These are phyloP conservation scores for Gamarada debralockiae DNA, from an alignment of 495 filamentous ascomycete genomes.

Conservation along the genomic window DNA sequence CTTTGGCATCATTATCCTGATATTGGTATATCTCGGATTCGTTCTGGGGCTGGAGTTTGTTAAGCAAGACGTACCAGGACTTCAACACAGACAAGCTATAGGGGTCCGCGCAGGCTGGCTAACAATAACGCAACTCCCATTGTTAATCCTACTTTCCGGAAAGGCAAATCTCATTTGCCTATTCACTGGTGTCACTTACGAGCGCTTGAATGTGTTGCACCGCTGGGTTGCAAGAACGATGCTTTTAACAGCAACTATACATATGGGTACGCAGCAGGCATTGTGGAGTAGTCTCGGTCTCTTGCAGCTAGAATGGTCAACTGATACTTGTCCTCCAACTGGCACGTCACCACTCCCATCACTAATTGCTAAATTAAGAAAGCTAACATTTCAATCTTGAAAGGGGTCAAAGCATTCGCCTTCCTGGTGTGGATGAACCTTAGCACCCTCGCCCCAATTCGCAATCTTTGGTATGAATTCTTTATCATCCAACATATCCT, in stretches of 20 bases:
- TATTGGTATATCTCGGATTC: conserved; percentile 6
- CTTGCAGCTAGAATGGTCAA: too few relatives aligned
- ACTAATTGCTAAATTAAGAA: conserved; percentile 56
- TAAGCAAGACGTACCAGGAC: not conserved
- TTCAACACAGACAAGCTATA: conserved; percentile 2
- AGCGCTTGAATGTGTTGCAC: conserved; percentile 78
- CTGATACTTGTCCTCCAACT: conserved; percentile 33
- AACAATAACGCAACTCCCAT: conserved; percentile 68
- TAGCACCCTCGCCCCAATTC: conserved; percentile 63
- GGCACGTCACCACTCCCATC: conserved; percentile 61
- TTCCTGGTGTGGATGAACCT: conserved; percentile 68
- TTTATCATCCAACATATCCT: conserved; percentile 79
- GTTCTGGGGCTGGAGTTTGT: conserved; percentile 4
- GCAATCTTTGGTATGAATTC: conserved; percentile 68
- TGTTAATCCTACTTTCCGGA: conserved; percentile 72
- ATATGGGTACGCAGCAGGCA: conserved; percentile 66
- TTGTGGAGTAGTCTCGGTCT: conserved; percentile 61
- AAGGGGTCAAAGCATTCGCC: conserved; percentile 69
- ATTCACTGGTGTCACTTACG: conserved; percentile 64
- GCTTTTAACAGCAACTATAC: conserved; percentile 68
- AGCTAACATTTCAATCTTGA: conserved; percentile 57
- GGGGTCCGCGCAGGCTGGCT: conserved; percentile 65
- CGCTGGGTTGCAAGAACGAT: conserved; percentile 73
- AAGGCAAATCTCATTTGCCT: conserved; percentile 70
- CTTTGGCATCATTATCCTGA: conserved; percentile 5